These are phyloP conservation scores for Malania oleifera DNA, from an alignment of 164 flowering plant genomes.

Conservation along the genomic window DNA sequence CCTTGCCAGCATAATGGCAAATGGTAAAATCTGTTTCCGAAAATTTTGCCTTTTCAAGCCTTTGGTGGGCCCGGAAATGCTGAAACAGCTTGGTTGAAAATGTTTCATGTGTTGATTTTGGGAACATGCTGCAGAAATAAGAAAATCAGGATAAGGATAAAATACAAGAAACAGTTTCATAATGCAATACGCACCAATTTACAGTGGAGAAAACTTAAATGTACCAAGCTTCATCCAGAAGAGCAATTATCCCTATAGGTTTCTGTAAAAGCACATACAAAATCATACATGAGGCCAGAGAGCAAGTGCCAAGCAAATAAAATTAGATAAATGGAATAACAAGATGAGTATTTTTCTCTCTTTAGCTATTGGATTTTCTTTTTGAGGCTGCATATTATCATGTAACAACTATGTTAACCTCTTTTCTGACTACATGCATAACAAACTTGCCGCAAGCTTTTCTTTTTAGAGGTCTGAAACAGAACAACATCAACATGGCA, in stretches of 20 bases:
- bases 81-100: conserved; percentile 85
- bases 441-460: too few relatives aligned
- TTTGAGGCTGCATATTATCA: too few relatives aligned
- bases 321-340: too few relatives aligned
- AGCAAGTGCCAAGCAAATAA: background rate
- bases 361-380: too few relatives aligned
- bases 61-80: conserved; percentile 57
- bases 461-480: too few relatives aligned
- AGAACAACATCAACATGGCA: too few relatives aligned
- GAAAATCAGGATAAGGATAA: conserved; percentile 36
- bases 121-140: conserved; percentile 86
- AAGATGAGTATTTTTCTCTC: too few relatives aligned
- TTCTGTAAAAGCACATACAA: conserved; percentile 52
- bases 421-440: too few relatives aligned
- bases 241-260: conserved; percentile 85
- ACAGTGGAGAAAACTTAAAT: conserved; percentile 24
- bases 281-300: conserved; percentile 12
- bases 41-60: conserved; percentile 82
- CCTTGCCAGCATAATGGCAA: conserved; percentile 99
- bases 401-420: background rate
- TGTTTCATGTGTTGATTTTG: conserved; percentile 87
- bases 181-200: conserved; percentile 29
- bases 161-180: conserved; percentile 1
- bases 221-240: conserved; percentile 91
- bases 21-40: conserved; percentile 86